A percentile compares a stretch with the other conserved stretches of the same genome.
Evolutionary conservation across 306 rosid genomes (phyloP).

Genomic region (Fagus crenata): DNA sequence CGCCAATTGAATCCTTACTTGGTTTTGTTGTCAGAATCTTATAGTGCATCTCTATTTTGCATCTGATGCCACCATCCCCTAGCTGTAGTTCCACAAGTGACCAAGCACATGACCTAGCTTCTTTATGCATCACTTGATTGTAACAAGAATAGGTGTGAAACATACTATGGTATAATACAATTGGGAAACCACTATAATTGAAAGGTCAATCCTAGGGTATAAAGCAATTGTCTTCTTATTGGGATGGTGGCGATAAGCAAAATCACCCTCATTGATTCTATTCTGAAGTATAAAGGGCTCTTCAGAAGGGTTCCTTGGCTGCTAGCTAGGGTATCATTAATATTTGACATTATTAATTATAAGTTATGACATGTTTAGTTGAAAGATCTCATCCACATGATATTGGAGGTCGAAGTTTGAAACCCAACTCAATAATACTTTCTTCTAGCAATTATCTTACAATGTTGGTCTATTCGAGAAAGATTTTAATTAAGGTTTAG

Average conservation of each 20-base stretch:
- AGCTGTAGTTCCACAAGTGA: neutral
- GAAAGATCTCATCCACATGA: neutral
- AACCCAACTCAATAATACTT: neutral
- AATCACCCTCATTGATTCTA: slow-evolving; percentile 3
- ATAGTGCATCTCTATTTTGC: slow-evolving; percentile 4
- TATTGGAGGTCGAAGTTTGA: neutral
- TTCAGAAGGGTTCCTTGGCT: neutral
- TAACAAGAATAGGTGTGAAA: neutral
- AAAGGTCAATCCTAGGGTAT: neutral
- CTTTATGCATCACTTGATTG: neutral
- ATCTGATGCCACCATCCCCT: slow-evolving; percentile 33
- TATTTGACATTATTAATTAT: neutral
- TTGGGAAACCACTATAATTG: neutral
- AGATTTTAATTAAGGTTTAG: neutral
- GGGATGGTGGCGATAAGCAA: neutral
- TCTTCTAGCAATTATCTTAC: neutral
- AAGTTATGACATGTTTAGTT: neutral
- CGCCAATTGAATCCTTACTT: slow-evolving; percentile 19
- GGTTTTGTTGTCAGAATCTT: slow-evolving; percentile 20
- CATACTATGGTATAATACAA: neutral
- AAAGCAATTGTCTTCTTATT: too few relatives aligned
- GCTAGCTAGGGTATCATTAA: neutral
- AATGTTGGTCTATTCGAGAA: neutral
- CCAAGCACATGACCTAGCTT: neutral
- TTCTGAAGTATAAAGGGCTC: neutral